Conservation (phyloP, 345 rosid genomes). For the Corchorus capsularis region DNA sequence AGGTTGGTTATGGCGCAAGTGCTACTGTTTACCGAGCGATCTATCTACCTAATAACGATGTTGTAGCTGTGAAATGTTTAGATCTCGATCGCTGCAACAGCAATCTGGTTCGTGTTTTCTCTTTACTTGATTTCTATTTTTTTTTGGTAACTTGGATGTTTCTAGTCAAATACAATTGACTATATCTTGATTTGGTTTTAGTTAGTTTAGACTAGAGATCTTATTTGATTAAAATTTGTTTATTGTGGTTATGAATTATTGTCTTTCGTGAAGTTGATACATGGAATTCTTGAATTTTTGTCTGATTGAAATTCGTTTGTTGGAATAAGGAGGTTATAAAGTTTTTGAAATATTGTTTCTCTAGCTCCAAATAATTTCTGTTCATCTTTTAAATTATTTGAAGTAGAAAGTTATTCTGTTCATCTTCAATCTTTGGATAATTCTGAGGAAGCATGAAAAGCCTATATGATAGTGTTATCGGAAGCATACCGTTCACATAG, state of each 20-base stretch:
- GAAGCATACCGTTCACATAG: neutral
- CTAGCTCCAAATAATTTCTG: neutral
- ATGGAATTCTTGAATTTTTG: neutral
- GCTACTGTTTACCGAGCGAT: conserved; percentile 93
- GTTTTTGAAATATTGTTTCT: neutral
- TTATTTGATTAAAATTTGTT: conserved; percentile 11
- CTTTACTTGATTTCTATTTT: neutral
- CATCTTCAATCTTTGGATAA: neutral
- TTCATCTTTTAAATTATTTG: neutral
- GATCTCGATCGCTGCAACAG: conserved; percentile 99
- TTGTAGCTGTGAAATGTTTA: conserved; percentile 91
- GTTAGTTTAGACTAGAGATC: conserved; percentile 19
- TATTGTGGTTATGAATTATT: conserved; percentile 7
- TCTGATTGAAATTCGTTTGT: neutral
- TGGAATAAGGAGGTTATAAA: neutral
- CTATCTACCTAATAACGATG: conserved; percentile 76
- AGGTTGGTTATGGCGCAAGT: conserved; percentile 92
- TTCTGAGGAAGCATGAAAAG: neutral
- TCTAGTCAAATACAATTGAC: neutral
- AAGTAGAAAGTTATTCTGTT: neutral
- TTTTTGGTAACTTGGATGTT: neutral
- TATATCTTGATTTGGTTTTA: conserved; percentile 14
- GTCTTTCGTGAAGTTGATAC: neutral
- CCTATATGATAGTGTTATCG: neutral
- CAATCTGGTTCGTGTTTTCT: conserved; percentile 67